phyloP scores from a whole-genome alignment of 169 alveolate species.

The Theileria sp. region DNA sequence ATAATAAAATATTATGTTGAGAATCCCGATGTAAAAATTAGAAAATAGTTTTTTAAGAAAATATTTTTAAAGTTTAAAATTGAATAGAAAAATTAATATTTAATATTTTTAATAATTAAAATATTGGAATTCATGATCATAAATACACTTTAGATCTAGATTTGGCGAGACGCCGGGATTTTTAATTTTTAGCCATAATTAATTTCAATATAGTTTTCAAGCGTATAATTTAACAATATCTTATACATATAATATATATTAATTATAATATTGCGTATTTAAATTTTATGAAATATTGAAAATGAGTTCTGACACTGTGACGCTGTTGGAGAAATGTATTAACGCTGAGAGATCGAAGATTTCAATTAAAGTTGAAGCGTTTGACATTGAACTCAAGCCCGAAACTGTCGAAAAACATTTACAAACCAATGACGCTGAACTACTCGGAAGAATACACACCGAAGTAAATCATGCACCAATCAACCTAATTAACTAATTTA shows the following conservation, averaged over 20 bases:
- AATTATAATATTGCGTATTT: not conserved
- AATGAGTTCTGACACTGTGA: not conserved
- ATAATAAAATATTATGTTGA: no score
- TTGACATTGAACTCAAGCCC: constrained; percentile 1
- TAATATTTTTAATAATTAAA: no score
- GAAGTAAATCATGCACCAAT: no score
- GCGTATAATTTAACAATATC: not conserved
- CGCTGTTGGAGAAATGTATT: not conserved
- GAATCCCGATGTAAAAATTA: no score
- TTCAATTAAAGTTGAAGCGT: not conserved
- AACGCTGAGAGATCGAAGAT: constrained; percentile 3
- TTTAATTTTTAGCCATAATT: not conserved
- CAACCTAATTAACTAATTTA: not conserved
- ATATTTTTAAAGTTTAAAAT: no score
- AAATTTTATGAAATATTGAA: no score
- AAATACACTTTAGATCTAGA: not conserved
- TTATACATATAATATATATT: no score
- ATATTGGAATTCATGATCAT: not conserved
- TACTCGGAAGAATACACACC: not conserved
- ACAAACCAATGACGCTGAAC: constrained; percentile 7
- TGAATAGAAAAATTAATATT: no score
- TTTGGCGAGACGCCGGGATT: not conserved
- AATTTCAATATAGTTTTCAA: not conserved
- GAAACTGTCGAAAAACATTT: not conserved
- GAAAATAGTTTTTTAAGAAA: no score